Conservation (phyloP, 805 yeast species). For the Ogataea salicorniae region DNA sequence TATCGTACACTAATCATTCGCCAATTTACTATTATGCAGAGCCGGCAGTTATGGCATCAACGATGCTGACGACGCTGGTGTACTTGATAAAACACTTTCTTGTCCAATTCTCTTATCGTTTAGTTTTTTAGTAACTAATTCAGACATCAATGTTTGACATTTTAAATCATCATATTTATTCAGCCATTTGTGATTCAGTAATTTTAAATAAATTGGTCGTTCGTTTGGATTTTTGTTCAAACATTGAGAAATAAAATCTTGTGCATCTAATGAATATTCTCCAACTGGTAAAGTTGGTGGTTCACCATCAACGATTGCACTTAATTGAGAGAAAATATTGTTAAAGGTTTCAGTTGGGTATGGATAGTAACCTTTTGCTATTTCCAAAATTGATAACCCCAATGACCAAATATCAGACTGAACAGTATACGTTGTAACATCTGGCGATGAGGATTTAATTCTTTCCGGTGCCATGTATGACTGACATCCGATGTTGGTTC, state of each 20-base stretch:
- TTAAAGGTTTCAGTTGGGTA: slow-evolving; percentile 91
- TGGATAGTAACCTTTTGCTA: slow-evolving; percentile 90
- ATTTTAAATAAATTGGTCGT: slow-evolving; percentile 74
- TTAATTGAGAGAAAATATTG: slow-evolving; percentile 85
- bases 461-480: slow-evolving; percentile 99
- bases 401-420: slow-evolving; percentile 96
- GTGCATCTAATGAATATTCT: slow-evolving; percentile 69
- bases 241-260: slow-evolving; percentile 71
- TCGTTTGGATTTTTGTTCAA: slow-evolving; percentile 73
- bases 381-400: slow-evolving; percentile 81
- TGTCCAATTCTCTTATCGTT: slow-evolving; percentile 28
- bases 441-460: slow-evolving; percentile 69
- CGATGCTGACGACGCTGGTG: neutral
- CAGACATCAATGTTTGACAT: slow-evolving; percentile 24
- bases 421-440: slow-evolving; percentile 78
- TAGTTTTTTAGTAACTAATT: slow-evolving; percentile 32
- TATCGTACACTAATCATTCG: neutral
- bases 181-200: slow-evolving; percentile 84
- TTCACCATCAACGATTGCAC: slow-evolving; percentile 95
- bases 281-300: slow-evolving; percentile 72
- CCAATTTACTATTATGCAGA: slow-evolving; percentile 15
- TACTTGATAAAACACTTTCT: slow-evolving; percentile 20
- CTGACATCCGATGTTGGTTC: slow-evolving; percentile 96
- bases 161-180: slow-evolving; percentile 38
- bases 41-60: slow-evolving; percentile 14